These are phyloP conservation scores for Suillus lakei DNA, from an alignment of 768 basidiomycete species.

Conservation along the genomic window DNA sequence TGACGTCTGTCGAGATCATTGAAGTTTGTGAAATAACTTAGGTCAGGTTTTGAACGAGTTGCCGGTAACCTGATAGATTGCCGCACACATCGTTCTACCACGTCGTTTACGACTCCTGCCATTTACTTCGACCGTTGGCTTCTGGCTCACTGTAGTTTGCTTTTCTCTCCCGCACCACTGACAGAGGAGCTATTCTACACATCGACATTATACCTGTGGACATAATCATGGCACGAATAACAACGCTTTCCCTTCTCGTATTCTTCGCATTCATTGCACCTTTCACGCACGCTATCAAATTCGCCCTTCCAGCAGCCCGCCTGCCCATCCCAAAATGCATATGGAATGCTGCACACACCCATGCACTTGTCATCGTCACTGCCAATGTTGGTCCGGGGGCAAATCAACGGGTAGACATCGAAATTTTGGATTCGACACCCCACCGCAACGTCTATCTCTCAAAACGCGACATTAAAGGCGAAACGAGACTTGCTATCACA, in stretches of 20 bases:
- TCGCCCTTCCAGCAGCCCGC: constrained; percentile 70
- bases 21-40: too few relatives aligned
- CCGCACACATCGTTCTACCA: background rate
- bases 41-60: too few relatives aligned
- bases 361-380: constrained; percentile 93
- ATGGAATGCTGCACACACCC: constrained; percentile 90
- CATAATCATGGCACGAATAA: background rate
- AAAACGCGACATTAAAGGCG: constrained; percentile 86
- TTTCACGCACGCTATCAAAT: constrained; percentile 75
- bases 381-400: constrained; percentile 84
- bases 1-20: too few relatives aligned
- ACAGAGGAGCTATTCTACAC: background rate
- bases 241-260: constrained; percentile 25
- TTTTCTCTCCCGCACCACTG: background rate
- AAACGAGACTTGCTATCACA: constrained; percentile 94
- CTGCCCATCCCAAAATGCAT: constrained; percentile 86
- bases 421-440: constrained; percentile 88
- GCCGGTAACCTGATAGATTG: background rate
- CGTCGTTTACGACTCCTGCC: background rate
- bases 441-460: constrained; percentile 88
- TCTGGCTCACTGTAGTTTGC: background rate
- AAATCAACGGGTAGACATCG: constrained; percentile 88
- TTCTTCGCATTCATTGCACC: constrained; percentile 32
- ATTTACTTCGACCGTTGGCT: background rate
- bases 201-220: background rate